Evolutionary conservation across 495 filamentous ascomycete species (phyloP).

Genomic region (Podospora anserina): DNA sequence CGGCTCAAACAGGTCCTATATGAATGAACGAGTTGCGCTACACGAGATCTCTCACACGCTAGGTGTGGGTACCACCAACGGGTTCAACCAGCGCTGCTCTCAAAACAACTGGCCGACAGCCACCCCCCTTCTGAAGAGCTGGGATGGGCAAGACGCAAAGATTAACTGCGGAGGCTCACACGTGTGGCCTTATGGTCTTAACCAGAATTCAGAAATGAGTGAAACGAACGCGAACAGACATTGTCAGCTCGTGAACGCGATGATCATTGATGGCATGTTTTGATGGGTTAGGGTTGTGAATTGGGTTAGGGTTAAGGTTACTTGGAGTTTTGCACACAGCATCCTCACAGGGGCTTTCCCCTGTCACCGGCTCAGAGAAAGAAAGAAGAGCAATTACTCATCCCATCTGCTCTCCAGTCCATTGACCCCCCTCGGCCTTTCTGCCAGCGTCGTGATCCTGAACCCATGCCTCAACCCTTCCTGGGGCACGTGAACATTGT

Average conservation of each 20-base stretch:
- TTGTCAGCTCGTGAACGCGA: slow-evolving; percentile 38
- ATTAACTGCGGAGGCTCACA: slow-evolving; percentile 45
- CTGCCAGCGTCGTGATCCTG: slow-evolving; percentile 46
- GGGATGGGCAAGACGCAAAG: slow-evolving; percentile 38
- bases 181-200: slow-evolving; percentile 45
- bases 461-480: slow-evolving; percentile 49
- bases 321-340: too few relatives aligned
- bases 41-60: slow-evolving; percentile 47
- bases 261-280: slow-evolving; percentile 32
- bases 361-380: too few relatives aligned
- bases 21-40: slow-evolving; percentile 46
- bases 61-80: slow-evolving; percentile 39
- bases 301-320: too few relatives aligned
- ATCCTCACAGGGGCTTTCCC: too few relatives aligned
- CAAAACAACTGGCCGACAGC: slow-evolving; percentile 40
- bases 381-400: background rate
- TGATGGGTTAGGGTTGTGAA: too few relatives aligned
- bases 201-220: slow-evolving; percentile 43
- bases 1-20: slow-evolving; percentile 41
- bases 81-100: slow-evolving; percentile 37
- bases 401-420: slow-evolving; percentile 42
- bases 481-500: slow-evolving; percentile 43
- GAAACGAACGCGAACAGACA: slow-evolving; percentile 41
- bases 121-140: slow-evolving; percentile 34
- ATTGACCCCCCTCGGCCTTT: slow-evolving; percentile 44